Evolutionary conservation across 1,139 yeast genomes (phyloP).

Genomic region (Sugiyamaella novakii): DNA sequence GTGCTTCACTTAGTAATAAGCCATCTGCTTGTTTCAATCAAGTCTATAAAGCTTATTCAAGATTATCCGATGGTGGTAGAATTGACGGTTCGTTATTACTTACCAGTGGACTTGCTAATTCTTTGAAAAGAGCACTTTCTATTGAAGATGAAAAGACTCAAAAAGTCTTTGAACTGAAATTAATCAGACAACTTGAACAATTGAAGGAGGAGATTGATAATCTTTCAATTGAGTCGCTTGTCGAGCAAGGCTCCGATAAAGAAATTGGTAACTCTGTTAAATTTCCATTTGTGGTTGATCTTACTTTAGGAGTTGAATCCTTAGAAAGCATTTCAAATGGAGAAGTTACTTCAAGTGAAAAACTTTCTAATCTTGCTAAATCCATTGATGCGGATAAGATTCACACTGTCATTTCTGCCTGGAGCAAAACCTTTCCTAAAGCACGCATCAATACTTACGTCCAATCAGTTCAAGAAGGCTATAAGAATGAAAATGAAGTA

Average conservation of each 20-base stretch:
- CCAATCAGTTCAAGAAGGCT: conserved; percentile 4
- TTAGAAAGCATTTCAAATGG: conserved; percentile 6
- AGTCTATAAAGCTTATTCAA: conserved; percentile 4
- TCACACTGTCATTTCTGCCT: conserved; percentile 3
- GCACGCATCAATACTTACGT: neutral
- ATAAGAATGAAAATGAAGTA: neutral
- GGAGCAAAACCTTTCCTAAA: neutral
- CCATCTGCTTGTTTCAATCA: conserved; percentile 2
- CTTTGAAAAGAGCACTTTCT: neutral
- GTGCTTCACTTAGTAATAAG: neutral
- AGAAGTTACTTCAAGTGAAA: neutral
- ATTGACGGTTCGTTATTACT: conserved; percentile 2
- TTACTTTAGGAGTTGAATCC: conserved; percentile 9
- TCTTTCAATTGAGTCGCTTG: neutral
- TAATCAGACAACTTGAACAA: neutral
- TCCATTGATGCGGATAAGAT: conserved; percentile 5
- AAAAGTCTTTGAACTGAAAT: neutral
- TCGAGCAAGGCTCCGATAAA: conserved; percentile 3
- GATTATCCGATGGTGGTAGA: neutral
- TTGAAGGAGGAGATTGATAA: conserved; percentile 2
- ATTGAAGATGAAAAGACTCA: conserved; percentile 7
- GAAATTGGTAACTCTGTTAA: conserved; percentile 5
- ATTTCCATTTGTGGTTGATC: conserved; percentile 16
- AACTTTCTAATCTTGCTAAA: conserved; percentile 1
- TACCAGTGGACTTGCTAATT: conserved; percentile 3